Percentiles rank a stretch among this genome's conserved stretches.
Conservation (phyloP, 257 asterid species). For the Petunia axillaris region DNA sequence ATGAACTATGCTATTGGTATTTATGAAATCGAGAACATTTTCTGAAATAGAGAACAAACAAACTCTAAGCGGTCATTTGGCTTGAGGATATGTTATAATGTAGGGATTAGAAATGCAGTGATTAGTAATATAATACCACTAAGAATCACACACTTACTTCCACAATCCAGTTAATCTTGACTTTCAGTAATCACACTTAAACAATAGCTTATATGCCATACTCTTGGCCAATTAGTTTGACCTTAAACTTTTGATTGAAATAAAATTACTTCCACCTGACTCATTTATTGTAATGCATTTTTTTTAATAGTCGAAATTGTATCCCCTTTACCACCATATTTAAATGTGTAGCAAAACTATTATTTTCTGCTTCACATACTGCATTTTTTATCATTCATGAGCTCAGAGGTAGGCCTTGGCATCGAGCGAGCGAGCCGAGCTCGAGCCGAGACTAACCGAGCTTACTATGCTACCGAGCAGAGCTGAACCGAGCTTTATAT, state of each 20-base stretch:
- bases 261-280: background rate
- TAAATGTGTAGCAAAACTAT: background rate
- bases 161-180: constrained; percentile 16
- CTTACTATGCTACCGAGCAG: too few relatives aligned
- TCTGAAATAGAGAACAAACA: constrained; percentile 3
- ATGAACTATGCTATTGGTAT: constrained; percentile 18
- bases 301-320: background rate
- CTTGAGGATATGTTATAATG: too few relatives aligned
- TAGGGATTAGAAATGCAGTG: too few relatives aligned
- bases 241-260: background rate
- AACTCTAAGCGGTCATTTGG: background rate
- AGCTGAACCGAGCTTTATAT: too few relatives aligned
- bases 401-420: background rate
- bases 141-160: background rate
- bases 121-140: too few relatives aligned
- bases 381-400: background rate
- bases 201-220: background rate
- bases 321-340: constrained; percentile 8
- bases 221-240: background rate
- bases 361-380: background rate
- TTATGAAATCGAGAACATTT: background rate
- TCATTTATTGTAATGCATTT: background rate
- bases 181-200: constrained; percentile 2
- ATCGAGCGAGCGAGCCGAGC: too few relatives aligned
- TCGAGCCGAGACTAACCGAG: too few relatives aligned